These are phyloP conservation scores for Candida sp. DNA, from an alignment of 1,139 yeast genomes.

Conservation along the genomic window DNA sequence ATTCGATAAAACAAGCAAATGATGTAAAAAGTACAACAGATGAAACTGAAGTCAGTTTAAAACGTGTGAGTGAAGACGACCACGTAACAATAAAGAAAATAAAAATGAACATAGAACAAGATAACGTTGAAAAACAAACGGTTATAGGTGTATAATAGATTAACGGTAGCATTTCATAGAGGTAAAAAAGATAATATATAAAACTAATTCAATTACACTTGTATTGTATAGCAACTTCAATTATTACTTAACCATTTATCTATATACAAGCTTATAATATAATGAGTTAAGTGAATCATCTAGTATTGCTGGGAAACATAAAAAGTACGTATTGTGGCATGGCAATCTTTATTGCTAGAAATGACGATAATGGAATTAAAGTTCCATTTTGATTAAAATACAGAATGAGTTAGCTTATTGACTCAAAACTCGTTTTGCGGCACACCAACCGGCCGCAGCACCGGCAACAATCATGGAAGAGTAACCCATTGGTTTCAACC, in stretches of 20 bases:
- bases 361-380: neutral
- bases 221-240: neutral
- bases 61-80: constrained; percentile 1
- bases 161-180: no score
- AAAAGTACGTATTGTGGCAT: neutral
- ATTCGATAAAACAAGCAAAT: neutral
- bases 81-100: neutral
- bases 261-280: neutral
- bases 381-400: neutral
- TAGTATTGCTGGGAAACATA: neutral
- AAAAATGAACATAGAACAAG: neutral
- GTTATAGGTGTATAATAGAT: neutral
- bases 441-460: constrained; percentile 95
- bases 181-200: no score
- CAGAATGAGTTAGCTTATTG: neutral
- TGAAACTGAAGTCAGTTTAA: no score
- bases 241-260: neutral
- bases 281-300: neutral
- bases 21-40: neutral
- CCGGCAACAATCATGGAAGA: constrained; percentile 83
- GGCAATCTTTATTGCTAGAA: neutral
- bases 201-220: no score
- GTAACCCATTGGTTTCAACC: constrained; percentile 83
- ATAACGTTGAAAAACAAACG: neutral
- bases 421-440: constrained; percentile 52